Conservation (phyloP, 2,329 filamentous ascomycete genomes). For the Fusarium proliferatum region DNA sequence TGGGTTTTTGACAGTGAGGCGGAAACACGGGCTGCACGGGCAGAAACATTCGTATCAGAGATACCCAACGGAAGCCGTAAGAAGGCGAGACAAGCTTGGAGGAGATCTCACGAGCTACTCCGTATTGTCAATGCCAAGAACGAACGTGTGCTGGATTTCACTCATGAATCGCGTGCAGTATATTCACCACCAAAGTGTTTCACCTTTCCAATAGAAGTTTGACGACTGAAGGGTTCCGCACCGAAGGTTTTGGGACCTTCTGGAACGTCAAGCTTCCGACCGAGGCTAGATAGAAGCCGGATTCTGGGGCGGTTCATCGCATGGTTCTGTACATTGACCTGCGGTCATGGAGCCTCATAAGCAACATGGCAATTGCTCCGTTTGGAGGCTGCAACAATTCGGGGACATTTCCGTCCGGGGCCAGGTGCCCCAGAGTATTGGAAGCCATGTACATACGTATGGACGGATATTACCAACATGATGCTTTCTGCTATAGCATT, state of each 20-base stretch:
- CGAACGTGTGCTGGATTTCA: constrained; percentile 8
- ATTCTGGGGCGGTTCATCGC: constrained; percentile 25
- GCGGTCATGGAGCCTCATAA: constrained; percentile 4
- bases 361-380: constrained; percentile 32
- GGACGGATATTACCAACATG: constrained; percentile 3
- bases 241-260: constrained; percentile 38
- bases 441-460: constrained; percentile 21
- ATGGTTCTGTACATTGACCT: constrained; percentile 16
- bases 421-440: constrained; percentile 37
- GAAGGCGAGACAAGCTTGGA: constrained; percentile 18
- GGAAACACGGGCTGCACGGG: constrained; percentile 23
- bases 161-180: constrained; percentile 23
- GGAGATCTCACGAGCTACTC: constrained; percentile 14
- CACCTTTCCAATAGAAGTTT: constrained; percentile 33
- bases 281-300: constrained; percentile 29
- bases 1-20: constrained; percentile 24
- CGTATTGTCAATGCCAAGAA: constrained; percentile 15
- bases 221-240: constrained; percentile 20
- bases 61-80: constrained; percentile 20
- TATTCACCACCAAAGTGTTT: constrained; percentile 38
- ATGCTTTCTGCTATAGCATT: constrained; percentile 13
- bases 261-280: constrained; percentile 41
- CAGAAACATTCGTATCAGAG: constrained; percentile 32
- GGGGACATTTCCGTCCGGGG: constrained; percentile 39
- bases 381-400: constrained; percentile 24